Percentiles rank a stretch among this genome's conserved stretches.
Conservation (phyloP, 257 asterid species). For the Salvia rosmarinus region DNA sequence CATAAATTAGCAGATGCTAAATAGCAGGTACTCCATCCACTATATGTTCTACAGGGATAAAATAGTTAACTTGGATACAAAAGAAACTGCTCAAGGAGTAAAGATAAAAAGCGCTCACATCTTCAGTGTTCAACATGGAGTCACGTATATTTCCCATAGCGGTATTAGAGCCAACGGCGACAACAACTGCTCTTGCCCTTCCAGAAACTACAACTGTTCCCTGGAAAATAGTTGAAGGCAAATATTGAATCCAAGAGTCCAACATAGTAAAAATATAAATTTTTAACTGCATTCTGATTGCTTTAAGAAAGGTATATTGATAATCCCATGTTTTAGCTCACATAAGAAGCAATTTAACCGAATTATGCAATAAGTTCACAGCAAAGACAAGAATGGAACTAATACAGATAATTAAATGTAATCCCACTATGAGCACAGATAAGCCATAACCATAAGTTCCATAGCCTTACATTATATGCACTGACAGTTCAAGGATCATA, state of each 20-base stretch:
- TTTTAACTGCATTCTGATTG: background rate
- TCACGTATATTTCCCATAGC: constrained; percentile 99
- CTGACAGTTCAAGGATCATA: constrained; percentile 21
- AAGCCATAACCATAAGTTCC: constrained; percentile 4
- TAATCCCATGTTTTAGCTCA: constrained; percentile 11
- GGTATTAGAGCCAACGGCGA: constrained; percentile 96
- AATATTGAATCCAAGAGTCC: constrained; percentile 20
- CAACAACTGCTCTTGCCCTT: constrained; percentile 91
- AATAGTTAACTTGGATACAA: constrained; percentile 22
- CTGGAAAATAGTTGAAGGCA: constrained; percentile 50
- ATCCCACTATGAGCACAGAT: constrained; percentile 10
- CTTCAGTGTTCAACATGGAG: constrained; percentile 95
- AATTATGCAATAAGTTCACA: constrained; percentile 7
- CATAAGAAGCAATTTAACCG: constrained; percentile 11
- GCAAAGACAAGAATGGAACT: constrained; percentile 1
- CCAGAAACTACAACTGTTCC: constrained; percentile 97
- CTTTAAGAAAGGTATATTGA: background rate
- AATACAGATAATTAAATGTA: background rate
- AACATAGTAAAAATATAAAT: background rate
- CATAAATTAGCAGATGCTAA: constrained; percentile 13
- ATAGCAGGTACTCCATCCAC: constrained; percentile 23
- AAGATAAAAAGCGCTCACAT: constrained; percentile 54
- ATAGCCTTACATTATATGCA: constrained; percentile 19
- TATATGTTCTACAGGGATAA: constrained; percentile 9
- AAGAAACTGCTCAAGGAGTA: constrained; percentile 33